phyloP scores from a whole-genome alignment of 352 stramenopile species.

The Pythium chondricola region DNA sequence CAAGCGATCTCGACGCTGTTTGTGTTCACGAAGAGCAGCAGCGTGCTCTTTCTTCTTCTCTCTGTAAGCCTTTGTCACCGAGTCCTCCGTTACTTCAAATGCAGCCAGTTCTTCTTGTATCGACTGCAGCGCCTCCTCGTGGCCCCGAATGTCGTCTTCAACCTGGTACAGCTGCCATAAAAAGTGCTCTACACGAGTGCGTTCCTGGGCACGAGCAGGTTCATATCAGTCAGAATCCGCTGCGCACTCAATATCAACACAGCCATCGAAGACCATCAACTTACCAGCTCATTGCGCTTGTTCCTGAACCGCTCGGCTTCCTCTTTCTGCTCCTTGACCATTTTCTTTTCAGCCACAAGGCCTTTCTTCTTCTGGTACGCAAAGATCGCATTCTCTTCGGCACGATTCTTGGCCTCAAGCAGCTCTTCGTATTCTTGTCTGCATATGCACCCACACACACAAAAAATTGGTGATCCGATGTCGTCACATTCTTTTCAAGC shows the following conservation, averaged over 20 bases:
- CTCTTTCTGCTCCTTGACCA: slow-evolving; percentile 94
- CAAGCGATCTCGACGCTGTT: slow-evolving; percentile 57
- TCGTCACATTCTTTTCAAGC: not conserved
- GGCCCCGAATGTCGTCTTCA: slow-evolving; percentile 81
- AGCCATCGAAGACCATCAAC: slow-evolving; percentile 2
- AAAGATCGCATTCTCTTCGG: slow-evolving; percentile 93
- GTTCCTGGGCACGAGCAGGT: slow-evolving; percentile 26
- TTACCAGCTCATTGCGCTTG: slow-evolving; percentile 61
- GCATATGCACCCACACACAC: not conserved
- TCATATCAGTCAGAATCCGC: not conserved
- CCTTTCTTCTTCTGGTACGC: slow-evolving; percentile 96
- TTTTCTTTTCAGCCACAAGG: slow-evolving; percentile 88
- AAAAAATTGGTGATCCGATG: not conserved
- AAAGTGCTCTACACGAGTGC: slow-evolving; percentile 89
- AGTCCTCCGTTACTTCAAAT: slow-evolving; percentile 45
- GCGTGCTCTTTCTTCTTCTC: slow-evolving; percentile 75
- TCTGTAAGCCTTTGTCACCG: slow-evolving; percentile 34
- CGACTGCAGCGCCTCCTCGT: slow-evolving; percentile 67
- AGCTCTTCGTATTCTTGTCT: slow-evolving; percentile 76
- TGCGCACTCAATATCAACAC: too few relatives aligned
- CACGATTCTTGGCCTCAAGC: slow-evolving; percentile 87
- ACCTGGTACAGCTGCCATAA: slow-evolving; percentile 96
- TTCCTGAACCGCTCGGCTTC: slow-evolving; percentile 84
- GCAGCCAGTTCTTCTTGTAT: slow-evolving; percentile 36
- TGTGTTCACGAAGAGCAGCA: slow-evolving; percentile 46